Evolutionary conservation across 75 land plant genomes (phyloP).

Genomic region (Cryptomeria japonica): DNA sequence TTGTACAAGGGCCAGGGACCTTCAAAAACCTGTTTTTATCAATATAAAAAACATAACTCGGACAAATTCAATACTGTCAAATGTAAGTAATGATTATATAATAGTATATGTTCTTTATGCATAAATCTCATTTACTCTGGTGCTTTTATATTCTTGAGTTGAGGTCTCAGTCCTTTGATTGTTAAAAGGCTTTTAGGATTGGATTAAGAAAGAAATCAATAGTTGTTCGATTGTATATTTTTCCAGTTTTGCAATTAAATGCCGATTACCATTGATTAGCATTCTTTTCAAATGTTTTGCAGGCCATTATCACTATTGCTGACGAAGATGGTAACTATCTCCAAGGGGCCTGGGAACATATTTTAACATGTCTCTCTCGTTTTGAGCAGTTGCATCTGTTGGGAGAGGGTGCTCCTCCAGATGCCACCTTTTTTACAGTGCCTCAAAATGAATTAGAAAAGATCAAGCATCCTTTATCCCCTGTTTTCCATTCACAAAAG

Average conservation of each 20-base stretch:
- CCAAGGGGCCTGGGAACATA: slow-evolving; percentile 82
- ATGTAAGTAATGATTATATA: not conserved
- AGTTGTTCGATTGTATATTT: not conserved
- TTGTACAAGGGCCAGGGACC: no score
- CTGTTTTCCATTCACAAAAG: slow-evolving; percentile 37
- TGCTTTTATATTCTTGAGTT: not conserved
- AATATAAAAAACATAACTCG: no score
- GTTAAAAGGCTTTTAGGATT: not conserved
- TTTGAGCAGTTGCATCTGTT: slow-evolving; percentile 76
- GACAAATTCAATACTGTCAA: not conserved
- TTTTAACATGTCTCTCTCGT: slow-evolving; percentile 76
- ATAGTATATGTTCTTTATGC: not conserved
- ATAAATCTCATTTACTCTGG: not conserved
- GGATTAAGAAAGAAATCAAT: not conserved
- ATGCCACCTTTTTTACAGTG: slow-evolving; percentile 60
- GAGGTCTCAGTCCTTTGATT: not conserved
- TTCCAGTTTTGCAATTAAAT: not conserved
- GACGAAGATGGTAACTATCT: slow-evolving; percentile 77
- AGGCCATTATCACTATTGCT: slow-evolving; percentile 81
- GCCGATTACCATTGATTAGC: not conserved
- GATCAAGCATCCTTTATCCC: slow-evolving; percentile 32
- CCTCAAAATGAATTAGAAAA: slow-evolving; percentile 42
- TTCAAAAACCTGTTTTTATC: no score
- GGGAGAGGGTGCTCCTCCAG: slow-evolving; percentile 83
- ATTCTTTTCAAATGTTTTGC: slow-evolving; percentile 8